phyloP scores from a whole-genome alignment of 352 stramenopile species.

The Aphanomyces stellatus region DNA sequence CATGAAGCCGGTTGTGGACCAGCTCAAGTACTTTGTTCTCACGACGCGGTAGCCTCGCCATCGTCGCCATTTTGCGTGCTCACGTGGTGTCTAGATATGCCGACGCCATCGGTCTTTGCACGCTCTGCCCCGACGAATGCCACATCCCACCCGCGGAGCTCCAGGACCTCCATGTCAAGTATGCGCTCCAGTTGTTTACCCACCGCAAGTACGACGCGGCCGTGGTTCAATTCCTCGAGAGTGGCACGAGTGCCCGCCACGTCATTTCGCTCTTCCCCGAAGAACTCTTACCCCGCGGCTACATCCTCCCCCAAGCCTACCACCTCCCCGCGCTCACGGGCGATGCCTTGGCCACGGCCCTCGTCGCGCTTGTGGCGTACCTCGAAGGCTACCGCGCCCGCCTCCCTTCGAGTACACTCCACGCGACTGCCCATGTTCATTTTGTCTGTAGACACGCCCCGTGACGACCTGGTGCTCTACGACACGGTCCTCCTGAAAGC shows the following conservation, averaged over 20 bases:
- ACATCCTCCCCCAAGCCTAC: not conserved
- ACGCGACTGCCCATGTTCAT: constrained; percentile 12
- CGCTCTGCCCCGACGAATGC: constrained; percentile 59
- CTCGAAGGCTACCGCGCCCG: not conserved
- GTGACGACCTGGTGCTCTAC: constrained; percentile 37
- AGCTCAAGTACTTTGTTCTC: constrained; percentile 36
- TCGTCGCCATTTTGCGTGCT: not conserved
- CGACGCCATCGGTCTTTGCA: constrained; percentile 54
- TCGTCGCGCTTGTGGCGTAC: not conserved
- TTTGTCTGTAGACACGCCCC: not conserved
- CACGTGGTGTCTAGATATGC: constrained; percentile 6
- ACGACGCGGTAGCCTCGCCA: constrained; percentile 27
- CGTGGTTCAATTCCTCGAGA: constrained; percentile 55
- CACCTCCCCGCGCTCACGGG: not conserved
- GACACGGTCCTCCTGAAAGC: constrained; percentile 80
- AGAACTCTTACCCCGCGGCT: constrained; percentile 56
- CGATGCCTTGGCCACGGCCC: not conserved
- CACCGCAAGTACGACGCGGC: constrained; percentile 29
- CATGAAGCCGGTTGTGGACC: constrained; percentile 45
- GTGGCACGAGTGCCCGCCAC: constrained; percentile 38
- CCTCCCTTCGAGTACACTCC: constrained; percentile 13
- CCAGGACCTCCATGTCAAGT: constrained; percentile 42
- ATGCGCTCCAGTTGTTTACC: constrained; percentile 51
- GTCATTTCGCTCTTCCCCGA: constrained; percentile 60
- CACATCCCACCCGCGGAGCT: constrained; percentile 46